Percentiles rank a stretch among this genome's conserved stretches.
These are phyloP conservation scores for Globisporangium spinosum DNA, from an alignment of 352 stramenopile genomes.

Conservation along the genomic window DNA sequence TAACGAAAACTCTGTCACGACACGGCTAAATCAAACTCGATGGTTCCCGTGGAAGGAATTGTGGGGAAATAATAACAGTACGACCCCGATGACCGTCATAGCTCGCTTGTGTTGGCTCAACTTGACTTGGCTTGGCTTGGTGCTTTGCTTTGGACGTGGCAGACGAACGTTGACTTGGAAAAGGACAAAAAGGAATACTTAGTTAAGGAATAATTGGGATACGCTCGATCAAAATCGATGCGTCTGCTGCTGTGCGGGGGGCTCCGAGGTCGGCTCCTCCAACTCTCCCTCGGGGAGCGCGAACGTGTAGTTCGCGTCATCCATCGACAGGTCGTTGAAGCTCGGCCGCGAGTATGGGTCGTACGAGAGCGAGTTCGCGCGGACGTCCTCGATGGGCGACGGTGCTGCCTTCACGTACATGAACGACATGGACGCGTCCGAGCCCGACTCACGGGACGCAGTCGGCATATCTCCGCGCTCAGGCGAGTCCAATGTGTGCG, in stretches of 20 bases:
- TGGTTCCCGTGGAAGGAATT: neutral
- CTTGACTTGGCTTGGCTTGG: neutral
- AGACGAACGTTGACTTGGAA: neutral
- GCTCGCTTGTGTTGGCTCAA: neutral
- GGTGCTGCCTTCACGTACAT: slow-evolving; percentile 47
- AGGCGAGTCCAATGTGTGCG: slow-evolving; percentile 27
- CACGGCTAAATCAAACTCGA: neutral
- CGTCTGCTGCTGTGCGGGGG: neutral
- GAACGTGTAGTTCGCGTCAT: slow-evolving; percentile 39
- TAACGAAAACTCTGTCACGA: neutral
- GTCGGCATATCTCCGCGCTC: slow-evolving; percentile 35
- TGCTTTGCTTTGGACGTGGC: neutral
- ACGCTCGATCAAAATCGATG: slow-evolving; percentile 11
- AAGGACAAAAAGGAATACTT: slow-evolving; percentile 11
- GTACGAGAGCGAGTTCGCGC: slow-evolving; percentile 48
- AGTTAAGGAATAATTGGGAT: neutral
- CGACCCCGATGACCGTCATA: neutral
- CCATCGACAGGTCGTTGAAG: slow-evolving; percentile 28
- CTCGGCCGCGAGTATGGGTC: slow-evolving; percentile 39
- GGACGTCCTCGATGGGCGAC: slow-evolving; percentile 32
- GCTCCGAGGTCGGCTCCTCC: neutral
- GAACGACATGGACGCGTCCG: slow-evolving; percentile 43
- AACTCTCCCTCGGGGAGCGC: slow-evolving; percentile 24
- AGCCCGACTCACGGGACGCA: slow-evolving; percentile 35
- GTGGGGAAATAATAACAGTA: neutral